Percentiles rank a stretch among this genome's conserved stretches.
phyloP scores from a whole-genome alignment of 768 basidiomycete genomes.

The Calvatia gigantea region DNA sequence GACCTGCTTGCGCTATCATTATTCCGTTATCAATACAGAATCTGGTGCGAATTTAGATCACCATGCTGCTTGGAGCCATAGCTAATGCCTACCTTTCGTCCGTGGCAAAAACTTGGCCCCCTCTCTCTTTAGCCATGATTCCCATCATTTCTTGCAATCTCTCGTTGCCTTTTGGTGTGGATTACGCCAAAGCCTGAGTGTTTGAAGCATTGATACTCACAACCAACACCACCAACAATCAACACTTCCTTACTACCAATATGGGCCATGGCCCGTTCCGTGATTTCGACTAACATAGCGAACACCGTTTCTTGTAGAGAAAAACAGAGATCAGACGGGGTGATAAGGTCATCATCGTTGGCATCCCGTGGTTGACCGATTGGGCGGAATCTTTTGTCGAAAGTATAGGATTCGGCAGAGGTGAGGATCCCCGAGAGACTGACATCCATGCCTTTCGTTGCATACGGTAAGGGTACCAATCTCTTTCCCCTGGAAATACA shows the following conservation, averaged over 20 bases:
- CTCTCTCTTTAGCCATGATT: slow-evolving; percentile 90
- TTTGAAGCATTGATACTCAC: slow-evolving; percentile 48
- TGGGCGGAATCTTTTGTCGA: slow-evolving; percentile 78
- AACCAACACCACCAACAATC: slow-evolving; percentile 99
- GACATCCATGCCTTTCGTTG: slow-evolving; percentile 98
- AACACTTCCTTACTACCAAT: slow-evolving; percentile 94
- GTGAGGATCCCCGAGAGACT: slow-evolving; percentile 93
- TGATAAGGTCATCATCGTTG: slow-evolving; percentile 69
- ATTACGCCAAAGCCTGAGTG: too few relatives aligned
- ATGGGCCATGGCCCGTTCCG: slow-evolving; percentile 98
- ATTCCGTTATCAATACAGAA: slow-evolving; percentile 99
- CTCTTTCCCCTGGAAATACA: slow-evolving; percentile 64
- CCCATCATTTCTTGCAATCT: slow-evolving; percentile 99
- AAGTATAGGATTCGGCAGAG: slow-evolving; percentile 82
- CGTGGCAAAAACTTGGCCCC: slow-evolving; percentile 88
- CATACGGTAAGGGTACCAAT: slow-evolving; percentile 82
- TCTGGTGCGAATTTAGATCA: slow-evolving; percentile 33
- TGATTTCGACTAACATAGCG: slow-evolving; percentile 98
- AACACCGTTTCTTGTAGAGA: slow-evolving; percentile 96
- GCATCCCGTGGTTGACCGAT: slow-evolving; percentile 33
- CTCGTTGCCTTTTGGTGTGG: slow-evolving; percentile 87
- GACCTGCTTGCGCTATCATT: slow-evolving; percentile 98
- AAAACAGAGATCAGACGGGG: slow-evolving; percentile 94
- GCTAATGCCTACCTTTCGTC: slow-evolving; percentile 74
- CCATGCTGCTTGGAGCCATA: background rate